Base-by-base conservation (phyloP, 2,329 filamentous ascomycete species). In the Sporothrix protearum region DNA sequence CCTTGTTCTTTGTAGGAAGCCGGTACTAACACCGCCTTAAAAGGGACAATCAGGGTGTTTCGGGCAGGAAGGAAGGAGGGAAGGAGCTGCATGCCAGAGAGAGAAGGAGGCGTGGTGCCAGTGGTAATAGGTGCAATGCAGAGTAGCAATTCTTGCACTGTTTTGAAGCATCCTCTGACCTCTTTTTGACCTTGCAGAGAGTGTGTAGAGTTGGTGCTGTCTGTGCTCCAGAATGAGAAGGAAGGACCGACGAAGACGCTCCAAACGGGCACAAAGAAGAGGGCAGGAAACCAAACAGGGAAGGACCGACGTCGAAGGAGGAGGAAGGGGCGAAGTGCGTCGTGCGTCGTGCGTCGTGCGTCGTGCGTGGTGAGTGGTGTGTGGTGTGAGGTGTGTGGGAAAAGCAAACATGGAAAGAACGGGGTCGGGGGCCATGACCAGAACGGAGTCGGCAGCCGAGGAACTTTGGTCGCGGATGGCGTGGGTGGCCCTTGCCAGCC, bases 381-480 rank as follows among this genome's bases (percentile, higher is more conserved):
- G n/a, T n/a, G 42, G 28, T 9, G 63, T 49, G 63, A 6, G 19
- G 25, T 2, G 55, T 59, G 25, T 30, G 55, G 42, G 14, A 12
- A 47, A 45, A 33, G 47, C 36, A 67, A 57, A 47, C 12, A 51
- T 45, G 49, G 67, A 59, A 69, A 67, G 45, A n/a, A 47, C 51
- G 66, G 66, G 47, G n/a, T 19, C 63, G 25, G 69, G 42, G 69
- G 45, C 33, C 39, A 49, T 25, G 59, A 55, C 69, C 47, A 71
- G 64, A 57, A 63, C 49, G 47, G 49, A 66, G 47, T 57, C 49
- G 69, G 61, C 61, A 33, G 69, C 61, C 61, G 61, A 71, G 69
- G 69, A 55, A 53, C 30, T 36, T 36, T 39, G 25, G 42, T n/a
- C 28, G 42, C 19, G 19, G 64, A 42, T 67, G 64, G 64, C 63